Evolutionary conservation across 23 red algal genomes (phyloP), one percentile per base, ranked within the genome.

Genomic region (Agarophyton chilense): DNA sequence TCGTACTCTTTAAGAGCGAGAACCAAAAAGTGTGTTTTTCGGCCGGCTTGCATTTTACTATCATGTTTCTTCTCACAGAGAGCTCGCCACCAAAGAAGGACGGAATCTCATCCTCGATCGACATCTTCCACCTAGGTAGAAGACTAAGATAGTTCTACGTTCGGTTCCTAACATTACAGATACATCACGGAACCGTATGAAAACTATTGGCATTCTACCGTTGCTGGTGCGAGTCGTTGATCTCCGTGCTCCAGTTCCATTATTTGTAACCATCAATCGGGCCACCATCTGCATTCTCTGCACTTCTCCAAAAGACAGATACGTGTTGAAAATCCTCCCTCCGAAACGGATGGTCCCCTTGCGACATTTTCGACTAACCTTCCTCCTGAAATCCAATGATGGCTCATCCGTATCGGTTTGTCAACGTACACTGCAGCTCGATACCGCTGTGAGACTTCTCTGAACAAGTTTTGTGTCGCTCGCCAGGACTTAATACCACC

Each of bases 381-480:
- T n/a, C n/a, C n/a, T n/a, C n/a, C n/a, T n/a, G n/a, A n/a, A n/a
- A n/a, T n/a, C n/a, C n/a, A n/a, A 1, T 36, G 46, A 10, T 34
- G 13, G 0, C 33, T 65, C 21, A 7, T 36, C 1, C 35, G 28
- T 0, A 12, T 7, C 60, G 29, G 28, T 0, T 36, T 35, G 9
- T 2, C 28, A 16, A 26, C 60, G 0, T 1, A 65, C 16, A n/a
- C 52, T 38, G 9, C 60, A 36, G 0, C 60, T 1, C 2, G 26
- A 34, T 4, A 67, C 62, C 62, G 18, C 17, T 4, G 62, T 11
- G 57, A 19, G 28, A 67, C 55, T 0, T 21, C 58, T 18, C 67
- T 56, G 11, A 83, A 67, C 29, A 83, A 83, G 79, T 41, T 83
- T 22, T 1, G 57, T 6, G 32, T 83, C 25, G 79, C 81, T 35